Base-by-base conservation (phyloP, 2,329 filamentous ascomycete species). In the Neonectria ditissima region DNA sequence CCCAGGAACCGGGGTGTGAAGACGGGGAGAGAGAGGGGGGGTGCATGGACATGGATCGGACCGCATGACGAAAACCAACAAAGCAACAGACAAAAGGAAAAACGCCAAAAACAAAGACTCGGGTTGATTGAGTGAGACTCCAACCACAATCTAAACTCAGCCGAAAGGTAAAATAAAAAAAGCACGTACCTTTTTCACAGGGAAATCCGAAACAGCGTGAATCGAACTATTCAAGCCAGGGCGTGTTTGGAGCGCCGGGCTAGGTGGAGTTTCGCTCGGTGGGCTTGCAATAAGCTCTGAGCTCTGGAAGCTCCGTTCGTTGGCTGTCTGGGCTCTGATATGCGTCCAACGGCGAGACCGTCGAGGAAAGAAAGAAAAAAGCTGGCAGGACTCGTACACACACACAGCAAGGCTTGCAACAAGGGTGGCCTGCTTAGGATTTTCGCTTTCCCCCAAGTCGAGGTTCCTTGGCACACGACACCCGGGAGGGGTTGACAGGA, bases 141-240 rank as follows among this genome's bases (percentile, higher is more conserved):
- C 28, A 50, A 32, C 26, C n/a, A 32, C n/a, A 50, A 34, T 50
- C 13, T 22, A 28, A 16, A 20, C 47, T 50, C 26, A 8, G 22
- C 32, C 47, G n/a, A 50, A 50, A 18, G 43, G 24, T 26, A 26
- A 26, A 26, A 26, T 4, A 6, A 26, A 34, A 60, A 61, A 63
- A 58, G 60, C 55, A 63, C 60, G 55, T 58, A 63, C 60, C 60
- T 51, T 62, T 37, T 62, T 37, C 26, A 39, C 47, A 52, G 45
- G 37, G 20, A 52, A 55, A 58, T 58, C 50, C 55, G 60, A 63
- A 63, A 63, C 60, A 53, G 18, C 41, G 37, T 48, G 41, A 53
- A 55, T 51, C 50, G 60, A 44, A 44, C 47, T 44, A 51, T 53
- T 43, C 22, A 13, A 41, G 53, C 50, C 54, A 58, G 60, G 60